A percentile compares a stretch with the other conserved stretches of the same genome.
Evolutionary conservation across 148 eudicot species (phyloP).

Genomic region (Cornus controversa): DNA sequence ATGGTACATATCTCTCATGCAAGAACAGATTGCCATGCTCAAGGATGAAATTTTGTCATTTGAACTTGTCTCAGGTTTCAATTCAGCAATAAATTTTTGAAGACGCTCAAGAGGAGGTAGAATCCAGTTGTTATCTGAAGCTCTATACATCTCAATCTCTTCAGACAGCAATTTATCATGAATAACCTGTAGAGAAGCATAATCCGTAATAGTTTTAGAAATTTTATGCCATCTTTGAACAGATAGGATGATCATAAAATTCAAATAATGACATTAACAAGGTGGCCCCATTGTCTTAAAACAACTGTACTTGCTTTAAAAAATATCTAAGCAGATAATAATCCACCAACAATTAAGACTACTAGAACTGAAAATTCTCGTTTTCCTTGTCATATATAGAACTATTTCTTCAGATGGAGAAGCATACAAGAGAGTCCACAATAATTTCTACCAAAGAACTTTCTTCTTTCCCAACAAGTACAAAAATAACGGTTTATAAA

Average conservation of each 20-base stretch:
- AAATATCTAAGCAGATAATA: not conserved
- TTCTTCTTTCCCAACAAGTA: no score
- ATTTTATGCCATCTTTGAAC: not conserved
- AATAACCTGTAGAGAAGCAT: conserved; percentile 46
- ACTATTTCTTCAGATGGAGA: not conserved
- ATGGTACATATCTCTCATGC: conserved; percentile 88
- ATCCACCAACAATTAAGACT: not conserved
- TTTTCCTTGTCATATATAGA: not conserved
- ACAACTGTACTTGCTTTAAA: not conserved
- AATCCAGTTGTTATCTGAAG: conserved; percentile 46
- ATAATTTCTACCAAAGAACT: not conserved
- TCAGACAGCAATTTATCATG: conserved; percentile 72
- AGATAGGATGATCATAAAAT: not conserved
- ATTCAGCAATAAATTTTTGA: conserved; percentile 37
- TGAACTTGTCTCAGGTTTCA: conserved; percentile 29
- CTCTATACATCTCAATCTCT: conserved; percentile 54
- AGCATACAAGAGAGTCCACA: not conserved
- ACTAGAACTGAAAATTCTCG: not conserved
- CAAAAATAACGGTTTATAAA: no score
- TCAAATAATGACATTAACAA: conserved; percentile 2
- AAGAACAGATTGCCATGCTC: conserved; percentile 41
- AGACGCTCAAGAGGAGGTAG: conserved; percentile 66
- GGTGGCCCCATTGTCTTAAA: not conserved
- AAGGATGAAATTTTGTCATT: conserved; percentile 36
- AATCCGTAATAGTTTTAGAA: not conserved